Base-by-base conservation (phyloP, 2,329 filamentous ascomycete genomes). In the Penicillium paneum region DNA sequence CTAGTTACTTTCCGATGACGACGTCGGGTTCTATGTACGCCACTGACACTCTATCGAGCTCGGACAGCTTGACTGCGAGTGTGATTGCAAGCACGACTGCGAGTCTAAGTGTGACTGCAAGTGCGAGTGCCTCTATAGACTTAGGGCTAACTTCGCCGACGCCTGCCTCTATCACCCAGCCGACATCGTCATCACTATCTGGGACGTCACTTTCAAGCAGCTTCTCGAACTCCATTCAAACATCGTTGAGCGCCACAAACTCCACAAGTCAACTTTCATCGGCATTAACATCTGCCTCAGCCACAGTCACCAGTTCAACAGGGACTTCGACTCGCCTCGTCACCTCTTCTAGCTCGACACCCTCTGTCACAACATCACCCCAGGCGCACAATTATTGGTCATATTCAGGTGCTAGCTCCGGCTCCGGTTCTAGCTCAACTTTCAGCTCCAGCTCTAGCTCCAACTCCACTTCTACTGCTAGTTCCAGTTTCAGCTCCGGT, bases 251-350 rank as follows among this genome's bases (percentile, higher is more conserved):
- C 15, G 55, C 50, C 44, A 24, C 56, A 46, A 43, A 40, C n/a
- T 10, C 39, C 36, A 12, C 31, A 28, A 42, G 19, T 31, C 39
- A 24, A 31, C 38, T 54, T 41, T n/a, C 49, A 12, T 56, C 58
- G 1, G 55, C 61, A 19, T 54, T 46, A 29, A 57, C 36, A 41
- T n/a, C 35, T 11, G 40, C 49, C 5, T 41, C 58, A 13, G 45
- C 42, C 15, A 43, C 55, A n/a, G 42, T 36, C 19, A 45, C 55
- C n/a, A 58, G 47, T 36, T 55, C 56, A 11, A 45, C 36, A 17
- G 36, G 47, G 34, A 54, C 41, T 2, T 61, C 62, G 3, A 61
- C 58, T 12, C 62, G 56, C 13, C 48, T 61, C 8, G 31, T 53
- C 15, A 32, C 49, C 8, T 3, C 36, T 17, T 50, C 55, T n/a